Conservation (phyloP, 371 early-diverging fungal genomes). For the Lichtheimia hyalospora region DNA sequence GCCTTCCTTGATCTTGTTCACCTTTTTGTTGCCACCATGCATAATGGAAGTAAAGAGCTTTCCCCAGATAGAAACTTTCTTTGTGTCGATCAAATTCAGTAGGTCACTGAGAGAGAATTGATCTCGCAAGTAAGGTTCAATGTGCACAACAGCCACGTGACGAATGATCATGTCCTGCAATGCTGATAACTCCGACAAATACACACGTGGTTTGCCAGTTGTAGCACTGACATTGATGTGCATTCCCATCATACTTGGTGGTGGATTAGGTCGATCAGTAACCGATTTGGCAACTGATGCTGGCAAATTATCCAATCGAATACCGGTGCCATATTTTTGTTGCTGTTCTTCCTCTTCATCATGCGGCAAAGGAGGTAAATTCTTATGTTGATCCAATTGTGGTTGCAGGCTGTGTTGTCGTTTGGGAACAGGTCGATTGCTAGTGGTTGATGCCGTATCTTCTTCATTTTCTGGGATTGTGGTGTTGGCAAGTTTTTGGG, state of each 20-base stretch:
- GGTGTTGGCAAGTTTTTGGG: constrained; percentile 2
- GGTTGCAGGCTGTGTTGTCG: constrained; percentile 36
- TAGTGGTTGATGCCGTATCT: constrained; percentile 4
- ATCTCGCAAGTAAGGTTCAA: constrained; percentile 73
- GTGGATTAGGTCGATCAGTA: neutral
- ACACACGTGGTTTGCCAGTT: constrained; percentile 39
- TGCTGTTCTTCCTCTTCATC: neutral
- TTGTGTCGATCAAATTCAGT: constrained; percentile 70
- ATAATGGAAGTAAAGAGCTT: constrained; percentile 68
- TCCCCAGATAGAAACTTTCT: constrained; percentile 69
- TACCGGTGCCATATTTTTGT: neutral
- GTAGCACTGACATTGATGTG: constrained; percentile 8
- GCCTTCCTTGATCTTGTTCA: constrained; percentile 45
- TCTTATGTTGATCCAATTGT: constrained; percentile 30
- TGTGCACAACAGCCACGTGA: constrained; percentile 77
- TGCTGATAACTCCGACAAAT: constrained; percentile 79
- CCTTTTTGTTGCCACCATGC: constrained; percentile 57
- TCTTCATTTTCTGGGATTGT: constrained; percentile 11
- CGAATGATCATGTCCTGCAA: constrained; percentile 83
- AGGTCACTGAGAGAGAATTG: constrained; percentile 70
- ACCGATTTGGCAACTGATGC: neutral
- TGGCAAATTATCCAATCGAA: constrained; percentile 2
- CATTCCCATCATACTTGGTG: neutral
- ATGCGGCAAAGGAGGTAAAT: constrained; percentile 7
- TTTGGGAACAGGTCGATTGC: constrained; percentile 16